These are phyloP conservation scores for Neonectria punicea DNA, from an alignment of 2,329 filamentous ascomycete species.

Conservation along the genomic window DNA sequence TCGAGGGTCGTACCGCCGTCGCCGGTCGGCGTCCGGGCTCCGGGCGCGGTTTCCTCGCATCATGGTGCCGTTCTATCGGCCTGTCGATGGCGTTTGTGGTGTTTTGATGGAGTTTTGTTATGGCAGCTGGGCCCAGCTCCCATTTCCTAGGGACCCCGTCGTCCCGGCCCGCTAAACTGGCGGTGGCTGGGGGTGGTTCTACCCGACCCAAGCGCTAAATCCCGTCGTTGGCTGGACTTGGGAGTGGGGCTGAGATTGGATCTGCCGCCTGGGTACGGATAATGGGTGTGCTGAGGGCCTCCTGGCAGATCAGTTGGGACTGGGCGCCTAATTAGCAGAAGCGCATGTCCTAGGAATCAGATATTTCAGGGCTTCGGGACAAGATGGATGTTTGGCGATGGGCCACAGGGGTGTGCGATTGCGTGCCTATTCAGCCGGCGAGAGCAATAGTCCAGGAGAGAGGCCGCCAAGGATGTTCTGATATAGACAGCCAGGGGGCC, in stretches of 20 bases:
- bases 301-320: constrained; percentile 6
- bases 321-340: not conserved
- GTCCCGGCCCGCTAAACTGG: constrained; percentile 41
- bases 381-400: not conserved
- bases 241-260: constrained; percentile 39
- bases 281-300: not conserved
- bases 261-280: constrained; percentile 27
- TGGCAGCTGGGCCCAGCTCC: constrained; percentile 31
- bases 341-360: constrained; percentile 4
- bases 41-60: constrained; percentile 66
- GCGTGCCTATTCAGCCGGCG: not conserved
- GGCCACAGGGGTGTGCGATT: constrained; percentile 5
- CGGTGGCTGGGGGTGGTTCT: constrained; percentile 44
- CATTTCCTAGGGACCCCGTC: constrained; percentile 39
- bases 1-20: constrained; percentile 55
- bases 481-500: constrained; percentile 20
- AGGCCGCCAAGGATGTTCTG: constrained; percentile 13
- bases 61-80: constrained; percentile 53
- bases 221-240: constrained; percentile 35
- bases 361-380: constrained; percentile 7
- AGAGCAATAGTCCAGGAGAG: not conserved
- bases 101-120: constrained; percentile 46
- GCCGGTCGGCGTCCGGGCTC: constrained; percentile 65
- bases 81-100: constrained; percentile 35
- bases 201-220: constrained; percentile 31